Evolutionary conservation across 2,329 filamentous ascomycete genomes (phyloP), one percentile per base, ranked within the genome.

Genomic region (Xylariomycetidae sp.): DNA sequence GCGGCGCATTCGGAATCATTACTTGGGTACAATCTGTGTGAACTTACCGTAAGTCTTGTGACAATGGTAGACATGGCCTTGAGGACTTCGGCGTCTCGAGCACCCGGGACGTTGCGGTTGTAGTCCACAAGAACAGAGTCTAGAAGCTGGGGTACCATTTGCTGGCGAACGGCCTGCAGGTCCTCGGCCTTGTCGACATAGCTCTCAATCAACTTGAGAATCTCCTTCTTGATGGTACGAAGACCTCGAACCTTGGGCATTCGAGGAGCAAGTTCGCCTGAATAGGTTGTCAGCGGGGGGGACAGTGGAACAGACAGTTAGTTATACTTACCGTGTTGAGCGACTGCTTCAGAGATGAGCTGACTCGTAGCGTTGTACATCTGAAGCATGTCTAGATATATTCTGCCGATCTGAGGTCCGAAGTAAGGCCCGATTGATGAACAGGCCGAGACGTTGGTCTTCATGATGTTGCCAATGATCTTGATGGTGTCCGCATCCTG

Each of bases 391-490:
- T 98, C 92, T 48, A 93, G 80, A 61, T 96, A 98, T 49, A 98
- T 96, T 37, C 88, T 83, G 25, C 90, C 92, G 49, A 98, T 95
- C 58, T 98, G 92, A 10, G 92, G 90, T 55, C 95, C 95, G 62
- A 98, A 98, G 64, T 96, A 98, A 32, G 86, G 80, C 20, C 93
- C 92, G 38, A 98, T 92, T 1, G 92, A 96, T 22, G 85, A 86
- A 61, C 92, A 98, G 22, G 92, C 92, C n/a, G 93, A 90, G 4
- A 98, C 92, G 52, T 98, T 98, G 1, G 92, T 98, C 75, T 98
- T 98, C 92, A 98, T 98, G 57, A 98, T 95, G 64, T 98, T 98
- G 47, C 92, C 92, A 43, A 98, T 89, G 47, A 98, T 82, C 69
- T 98, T 98, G 67, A 98, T 96, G 1, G 89, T 94, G 49, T 98